Evolutionary conservation across 306 rosid species (phyloP), one percentile per base, ranked within the genome.

Genomic region (Ziziphus jujuba): DNA sequence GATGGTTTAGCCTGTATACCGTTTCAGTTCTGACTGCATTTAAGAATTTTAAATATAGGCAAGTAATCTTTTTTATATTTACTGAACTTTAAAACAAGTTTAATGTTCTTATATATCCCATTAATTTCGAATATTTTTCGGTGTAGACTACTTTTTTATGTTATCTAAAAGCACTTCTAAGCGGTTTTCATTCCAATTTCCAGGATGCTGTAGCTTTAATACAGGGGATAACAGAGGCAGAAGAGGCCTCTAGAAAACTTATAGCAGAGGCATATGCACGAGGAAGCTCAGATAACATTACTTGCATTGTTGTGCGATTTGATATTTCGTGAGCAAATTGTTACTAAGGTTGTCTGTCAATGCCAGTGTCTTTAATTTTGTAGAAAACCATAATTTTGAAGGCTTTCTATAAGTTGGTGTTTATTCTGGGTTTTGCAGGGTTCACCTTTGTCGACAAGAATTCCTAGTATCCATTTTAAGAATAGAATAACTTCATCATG

Each of bases 241-340:
- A 91, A 74, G 84, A 74, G 71, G 92, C 97, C 31, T 86, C 93
- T 17, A 86, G 81, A 79, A 86, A 77, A 68, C 91, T 91, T 17
- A 79, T 79, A 49, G 77, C 85, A 80, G 93, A 88, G 76, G 97
- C 97, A 65, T 91, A 75, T 72, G 70, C 80, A 1, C 80, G 85
- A 35, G 97, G 97, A 64, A 91, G 97, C 80, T 71, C 97, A 17
- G 97, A 91, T 78, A 91, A 91, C 77, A 91, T 91, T 61, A 91
- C 97, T 22, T 86, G 96, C 56, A 87, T 91, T 1, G 92, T 91
- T 51, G 97, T 88, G 68, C 89, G 92, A 56, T 91, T 91, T 70
- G 95, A 77, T 75, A 28, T 75, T 50, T 69, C 91, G 14, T 89
- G 87, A 85, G 54, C 57, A 33, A 40, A 70, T 43, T 20, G 3